Evolutionary conservation across 2,329 filamentous ascomycete genomes (phyloP).

Genomic region (Pezicula radicicola): DNA sequence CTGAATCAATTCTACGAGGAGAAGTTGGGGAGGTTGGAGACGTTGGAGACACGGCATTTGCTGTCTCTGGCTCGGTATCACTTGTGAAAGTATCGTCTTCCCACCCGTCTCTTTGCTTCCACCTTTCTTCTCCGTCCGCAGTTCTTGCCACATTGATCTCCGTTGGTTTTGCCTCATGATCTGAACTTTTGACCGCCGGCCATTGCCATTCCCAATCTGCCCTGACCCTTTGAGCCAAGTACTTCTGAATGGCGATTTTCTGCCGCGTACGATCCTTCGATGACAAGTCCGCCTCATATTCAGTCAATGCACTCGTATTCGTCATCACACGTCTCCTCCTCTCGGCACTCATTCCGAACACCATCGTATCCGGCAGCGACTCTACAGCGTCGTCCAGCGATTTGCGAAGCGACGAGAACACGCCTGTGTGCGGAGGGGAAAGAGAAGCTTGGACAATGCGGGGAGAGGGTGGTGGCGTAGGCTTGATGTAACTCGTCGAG

Average conservation of each 20-base stretch:
- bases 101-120: constrained; percentile 31
- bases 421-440: background rate
- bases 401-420: background rate
- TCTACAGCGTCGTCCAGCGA: background rate
- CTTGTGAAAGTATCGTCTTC: constrained; percentile 20
- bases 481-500: background rate
- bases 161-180: background rate
- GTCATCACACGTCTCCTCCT: constrained; percentile 16
- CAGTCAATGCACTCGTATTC: constrained; percentile 34
- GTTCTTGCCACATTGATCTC: constrained; percentile 1
- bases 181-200: constrained; percentile 34
- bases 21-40: background rate
- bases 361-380: background rate
- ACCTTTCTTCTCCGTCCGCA: constrained; percentile 9
- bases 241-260: constrained; percentile 59
- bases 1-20: background rate
- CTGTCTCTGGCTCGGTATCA: constrained; percentile 15
- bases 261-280: constrained; percentile 60
- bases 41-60: background rate
- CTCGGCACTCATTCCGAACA: constrained; percentile 3
- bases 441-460: background rate
- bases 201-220: constrained; percentile 60
- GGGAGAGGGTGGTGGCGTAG: background rate
- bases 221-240: constrained; percentile 50
- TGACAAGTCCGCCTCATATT: constrained; percentile 56